These are phyloP conservation scores for Musa acuminata DNA, from an alignment of 176 grass and related monocot genomes.

Conservation along the genomic window DNA sequence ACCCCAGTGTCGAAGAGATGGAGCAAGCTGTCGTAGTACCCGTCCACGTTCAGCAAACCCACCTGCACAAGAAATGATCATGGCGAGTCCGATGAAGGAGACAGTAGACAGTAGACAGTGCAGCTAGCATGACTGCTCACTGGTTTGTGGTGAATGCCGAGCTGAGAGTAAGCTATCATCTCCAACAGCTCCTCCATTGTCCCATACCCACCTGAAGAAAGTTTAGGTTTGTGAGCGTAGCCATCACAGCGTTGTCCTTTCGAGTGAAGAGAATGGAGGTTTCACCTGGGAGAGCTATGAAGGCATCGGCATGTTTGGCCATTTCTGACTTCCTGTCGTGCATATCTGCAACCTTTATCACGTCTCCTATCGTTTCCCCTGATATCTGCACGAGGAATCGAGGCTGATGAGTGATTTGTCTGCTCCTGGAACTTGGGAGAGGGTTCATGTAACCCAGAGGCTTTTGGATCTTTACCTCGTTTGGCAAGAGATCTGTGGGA, in stretches of 20 bases:
- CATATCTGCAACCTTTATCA: conserved; percentile 68
- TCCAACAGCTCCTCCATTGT: conserved; percentile 94
- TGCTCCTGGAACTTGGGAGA: background rate
- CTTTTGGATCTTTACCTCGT: conserved; percentile 35
- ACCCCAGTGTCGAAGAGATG: conserved; percentile 78
- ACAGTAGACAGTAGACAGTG: no score
- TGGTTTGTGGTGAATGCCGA: conserved; percentile 91
- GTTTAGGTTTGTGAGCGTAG: background rate
- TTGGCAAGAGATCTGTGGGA: conserved; percentile 59
- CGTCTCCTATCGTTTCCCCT: conserved; percentile 52
- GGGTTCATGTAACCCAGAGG: no score
- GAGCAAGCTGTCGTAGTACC: conserved; percentile 84
- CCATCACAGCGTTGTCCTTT: background rate
- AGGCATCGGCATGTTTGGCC: conserved; percentile 63
- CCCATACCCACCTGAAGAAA: conserved; percentile 68
- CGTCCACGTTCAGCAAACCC: conserved; percentile 82
- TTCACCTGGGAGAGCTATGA: conserved; percentile 61
- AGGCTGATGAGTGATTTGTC: no score
- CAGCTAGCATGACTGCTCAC: conserved; percentile 36
- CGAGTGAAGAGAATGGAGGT: background rate
- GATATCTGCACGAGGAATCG: conserved; percentile 38
- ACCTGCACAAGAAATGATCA: conserved; percentile 28
- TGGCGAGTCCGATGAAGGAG: no score
- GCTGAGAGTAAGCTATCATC: conserved; percentile 89
- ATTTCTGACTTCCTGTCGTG: conserved; percentile 79